Conservation (phyloP, 345 rosid genomes). For the Hypericum androsaemum region DNA sequence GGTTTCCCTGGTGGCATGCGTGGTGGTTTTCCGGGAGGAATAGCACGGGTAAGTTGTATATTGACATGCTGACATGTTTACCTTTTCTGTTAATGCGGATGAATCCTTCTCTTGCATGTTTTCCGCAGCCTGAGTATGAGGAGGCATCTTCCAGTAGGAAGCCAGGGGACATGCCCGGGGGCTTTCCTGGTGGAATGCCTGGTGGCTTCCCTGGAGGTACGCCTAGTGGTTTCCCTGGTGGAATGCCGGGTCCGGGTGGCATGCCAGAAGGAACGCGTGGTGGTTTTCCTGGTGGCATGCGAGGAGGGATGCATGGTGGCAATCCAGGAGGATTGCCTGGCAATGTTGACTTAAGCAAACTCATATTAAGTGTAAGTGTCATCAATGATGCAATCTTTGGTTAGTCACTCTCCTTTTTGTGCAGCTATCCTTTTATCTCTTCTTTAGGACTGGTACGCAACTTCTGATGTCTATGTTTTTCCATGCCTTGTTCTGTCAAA, state of each 20-base stretch:
- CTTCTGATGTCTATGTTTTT: no score
- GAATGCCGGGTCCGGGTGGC: conserved; percentile 44
- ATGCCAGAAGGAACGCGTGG: conserved; percentile 45
- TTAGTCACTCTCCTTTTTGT: no score
- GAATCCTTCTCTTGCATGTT: conserved; percentile 2
- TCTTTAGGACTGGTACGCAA: no score
- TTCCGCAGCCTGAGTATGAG: conserved; percentile 90
- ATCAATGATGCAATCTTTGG: no score
- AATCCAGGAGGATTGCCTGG: conserved; percentile 62
- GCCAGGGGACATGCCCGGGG: conserved; percentile 63
- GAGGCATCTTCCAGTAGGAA: conserved; percentile 68
- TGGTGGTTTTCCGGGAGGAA: no score
- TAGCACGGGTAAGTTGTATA: no score
- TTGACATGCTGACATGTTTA: neutral
- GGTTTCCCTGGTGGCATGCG: no score
- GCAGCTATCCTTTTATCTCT: no score
- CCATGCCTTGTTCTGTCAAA: no score
- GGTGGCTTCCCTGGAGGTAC: conserved; percentile 47
- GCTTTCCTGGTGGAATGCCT: conserved; percentile 56
- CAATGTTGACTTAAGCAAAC: conserved; percentile 80
- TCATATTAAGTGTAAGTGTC: conserved; percentile 69
- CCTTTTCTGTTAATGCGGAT: neutral
- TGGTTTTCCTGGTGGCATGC: no score
- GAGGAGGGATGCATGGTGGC: conserved; percentile 34
- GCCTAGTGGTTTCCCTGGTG: conserved; percentile 42